Conservation (phyloP, 164 flowering plant genomes). For the Warburgia ugandensis region DNA sequence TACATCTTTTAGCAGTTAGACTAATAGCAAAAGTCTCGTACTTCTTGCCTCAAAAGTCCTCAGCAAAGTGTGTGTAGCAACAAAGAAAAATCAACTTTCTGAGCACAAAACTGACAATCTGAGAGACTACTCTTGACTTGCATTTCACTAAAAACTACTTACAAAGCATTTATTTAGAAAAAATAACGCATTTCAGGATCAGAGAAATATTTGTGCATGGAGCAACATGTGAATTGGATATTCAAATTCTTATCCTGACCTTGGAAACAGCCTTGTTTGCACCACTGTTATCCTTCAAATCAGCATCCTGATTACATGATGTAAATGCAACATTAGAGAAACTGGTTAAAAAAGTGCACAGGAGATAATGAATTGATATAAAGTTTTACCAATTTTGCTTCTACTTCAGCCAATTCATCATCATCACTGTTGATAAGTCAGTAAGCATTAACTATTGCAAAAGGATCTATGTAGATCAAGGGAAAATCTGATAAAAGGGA, state of each 20-base stretch:
- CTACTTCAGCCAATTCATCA: constrained; percentile 91
- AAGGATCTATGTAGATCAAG: background rate
- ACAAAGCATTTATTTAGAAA: too few species aligned
- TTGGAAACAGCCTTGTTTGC: constrained; percentile 35
- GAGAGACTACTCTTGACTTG: too few species aligned
- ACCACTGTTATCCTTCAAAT: constrained; percentile 41
- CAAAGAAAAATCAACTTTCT: too few species aligned
- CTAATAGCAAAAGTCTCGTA: too few species aligned
- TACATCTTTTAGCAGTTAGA: too few species aligned
- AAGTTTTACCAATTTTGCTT: constrained; percentile 71
- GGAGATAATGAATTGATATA: background rate
- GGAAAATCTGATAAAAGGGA: background rate
- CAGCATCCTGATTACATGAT: constrained; percentile 55
- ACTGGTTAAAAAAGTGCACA: constrained; percentile 2
- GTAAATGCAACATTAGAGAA: too few species aligned
- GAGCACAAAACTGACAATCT: too few species aligned
- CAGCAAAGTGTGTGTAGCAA: too few species aligned
- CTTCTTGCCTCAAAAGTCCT: too few species aligned
- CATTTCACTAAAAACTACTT: too few species aligned
- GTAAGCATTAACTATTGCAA: background rate
- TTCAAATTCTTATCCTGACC: constrained; percentile 34
- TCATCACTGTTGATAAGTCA: constrained; percentile 40
- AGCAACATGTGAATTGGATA: too few species aligned
- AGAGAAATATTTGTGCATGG: too few species aligned
- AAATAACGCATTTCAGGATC: background rate